Evolutionary conservation across 768 basidiomycete species (phyloP), one percentile per base, ranked within the genome.

Genomic region (Hortiboletus campestris): DNA sequence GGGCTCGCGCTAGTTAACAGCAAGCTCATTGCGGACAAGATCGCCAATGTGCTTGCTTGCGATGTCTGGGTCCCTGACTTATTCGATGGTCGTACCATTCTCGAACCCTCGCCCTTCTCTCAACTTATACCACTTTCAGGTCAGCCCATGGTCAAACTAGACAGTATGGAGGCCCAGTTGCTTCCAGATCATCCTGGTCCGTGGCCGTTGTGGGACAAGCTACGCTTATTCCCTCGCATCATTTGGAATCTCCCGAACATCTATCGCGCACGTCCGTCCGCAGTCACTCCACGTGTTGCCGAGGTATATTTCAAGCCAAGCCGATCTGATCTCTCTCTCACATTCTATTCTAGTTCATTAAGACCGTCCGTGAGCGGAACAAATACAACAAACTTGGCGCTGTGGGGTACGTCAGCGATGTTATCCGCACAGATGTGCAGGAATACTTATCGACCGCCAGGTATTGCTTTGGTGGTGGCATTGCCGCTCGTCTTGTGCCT

Each of bases 1-100:
- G 84, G 83, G 0, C 68, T 85, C 6, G 71, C 74, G 5, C 63
- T 85, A 16, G 59, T 74, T 35, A 85, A 85, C 59, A 74, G 70
- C 57, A 83, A 81, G 60, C 74, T 88, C 53, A 71, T 85, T 6
- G 84, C 84, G 2, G 84, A 86, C 66, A 69, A 74, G 28, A 63
- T 84, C 22, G 75, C 83, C 9, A 68, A 76, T 53, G 61, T 68
- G 17, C 62, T 85, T 29, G 68, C 73, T 17, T 82, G 84, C 57
- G 85, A 86, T 60, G 84, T 85, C 17, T 86, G 82, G 79, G 74
- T 84, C 17, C 85, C 84, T 10, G 83, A 87, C 68, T 66, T 83
- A 46, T 86, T 85, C 60, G 65, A 74, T 56, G 85, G 84, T 80
- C 50, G 44, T 72, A 62, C 35, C 51, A 17, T 46, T 34, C 4